These are phyloP conservation scores for Tulasnella sp. DNA, from an alignment of 768 basidiomycete genomes.

Conservation along the genomic window DNA sequence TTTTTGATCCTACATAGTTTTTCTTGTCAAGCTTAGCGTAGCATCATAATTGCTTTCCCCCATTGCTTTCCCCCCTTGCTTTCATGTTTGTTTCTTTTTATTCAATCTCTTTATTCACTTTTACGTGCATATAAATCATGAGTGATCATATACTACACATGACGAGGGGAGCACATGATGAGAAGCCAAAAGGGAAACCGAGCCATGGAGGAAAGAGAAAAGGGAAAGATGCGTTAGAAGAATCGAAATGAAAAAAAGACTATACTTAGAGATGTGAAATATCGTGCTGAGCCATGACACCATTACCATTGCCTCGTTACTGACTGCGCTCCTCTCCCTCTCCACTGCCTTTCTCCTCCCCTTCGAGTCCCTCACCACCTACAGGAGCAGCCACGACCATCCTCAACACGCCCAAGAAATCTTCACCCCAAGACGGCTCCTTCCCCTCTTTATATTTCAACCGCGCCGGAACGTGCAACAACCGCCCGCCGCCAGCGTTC, in stretches of 20 bases:
- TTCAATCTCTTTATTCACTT: constrained; percentile 3
- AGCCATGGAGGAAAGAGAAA: not conserved
- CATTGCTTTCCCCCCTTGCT: too few relatives aligned
- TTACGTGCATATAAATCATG: not conserved
- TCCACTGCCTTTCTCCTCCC: not conserved
- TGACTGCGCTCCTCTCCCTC: not conserved
- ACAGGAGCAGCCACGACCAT: not conserved
- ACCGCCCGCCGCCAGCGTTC: not conserved
- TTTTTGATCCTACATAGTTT: too few relatives aligned
- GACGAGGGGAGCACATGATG: too few relatives aligned
- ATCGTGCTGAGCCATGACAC: not conserved
- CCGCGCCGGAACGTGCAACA: not conserved
- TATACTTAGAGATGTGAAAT: not conserved
- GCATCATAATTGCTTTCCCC: not conserved
- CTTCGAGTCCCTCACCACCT: not conserved
- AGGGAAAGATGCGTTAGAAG: not conserved
- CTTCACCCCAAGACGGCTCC: not conserved
- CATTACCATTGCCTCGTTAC: not conserved
- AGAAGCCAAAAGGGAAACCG: not conserved
- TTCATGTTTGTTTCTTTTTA: not conserved
- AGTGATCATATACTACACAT: not conserved
- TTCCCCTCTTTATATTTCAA: not conserved
- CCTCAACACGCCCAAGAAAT: not conserved
- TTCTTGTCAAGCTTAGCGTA: not conserved
- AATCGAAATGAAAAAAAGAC: not conserved